Percentiles rank a stretch among this genome's conserved stretches.
Conservation (phyloP, 306 rosid genomes). For the Psophocarpus tetragonolobus region DNA sequence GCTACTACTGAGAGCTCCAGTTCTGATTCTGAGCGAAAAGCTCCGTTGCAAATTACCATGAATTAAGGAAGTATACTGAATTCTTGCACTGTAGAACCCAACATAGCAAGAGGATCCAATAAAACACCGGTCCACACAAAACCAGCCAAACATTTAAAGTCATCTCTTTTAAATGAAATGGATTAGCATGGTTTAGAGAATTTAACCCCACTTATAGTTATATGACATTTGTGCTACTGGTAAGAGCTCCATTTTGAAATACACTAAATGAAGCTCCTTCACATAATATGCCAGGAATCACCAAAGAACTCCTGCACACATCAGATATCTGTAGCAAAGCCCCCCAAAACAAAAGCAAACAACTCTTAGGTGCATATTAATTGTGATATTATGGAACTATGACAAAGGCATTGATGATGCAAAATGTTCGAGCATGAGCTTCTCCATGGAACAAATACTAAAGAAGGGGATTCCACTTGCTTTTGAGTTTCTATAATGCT, state of each 20-base stretch:
- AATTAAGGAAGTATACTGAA: slow-evolving; percentile 42
- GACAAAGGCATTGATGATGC: slow-evolving; percentile 50
- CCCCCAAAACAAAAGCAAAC: slow-evolving; percentile 74
- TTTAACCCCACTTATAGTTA: slow-evolving; percentile 52
- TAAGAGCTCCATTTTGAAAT: slow-evolving; percentile 51
- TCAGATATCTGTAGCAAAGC: slow-evolving; percentile 59
- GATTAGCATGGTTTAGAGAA: slow-evolving; percentile 42
- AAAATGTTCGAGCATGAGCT: slow-evolving; percentile 61
- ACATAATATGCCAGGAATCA: slow-evolving; percentile 46
- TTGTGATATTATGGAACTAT: slow-evolving; percentile 56
- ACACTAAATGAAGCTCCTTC: slow-evolving; percentile 51
- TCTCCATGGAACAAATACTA: slow-evolving; percentile 68
- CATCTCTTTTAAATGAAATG: slow-evolving; percentile 48
- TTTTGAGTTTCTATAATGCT: slow-evolving; percentile 51
- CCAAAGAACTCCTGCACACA: slow-evolving; percentile 49
- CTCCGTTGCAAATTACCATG: slow-evolving; percentile 55
- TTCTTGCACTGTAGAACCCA: slow-evolving; percentile 48
- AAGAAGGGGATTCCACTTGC: slow-evolving; percentile 52
- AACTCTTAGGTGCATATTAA: slow-evolving; percentile 62
- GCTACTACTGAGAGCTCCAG: slow-evolving; percentile 56
- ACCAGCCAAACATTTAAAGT: slow-evolving; percentile 46
- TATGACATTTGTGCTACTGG: slow-evolving; percentile 51
- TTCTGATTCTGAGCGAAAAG: slow-evolving; percentile 41
- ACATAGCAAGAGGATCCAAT: slow-evolving; percentile 49
- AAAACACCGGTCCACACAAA: slow-evolving; percentile 42